Conservation (phyloP, 495 filamentous ascomycete species). For the Umbilicaria muhlenbergii region DNA sequence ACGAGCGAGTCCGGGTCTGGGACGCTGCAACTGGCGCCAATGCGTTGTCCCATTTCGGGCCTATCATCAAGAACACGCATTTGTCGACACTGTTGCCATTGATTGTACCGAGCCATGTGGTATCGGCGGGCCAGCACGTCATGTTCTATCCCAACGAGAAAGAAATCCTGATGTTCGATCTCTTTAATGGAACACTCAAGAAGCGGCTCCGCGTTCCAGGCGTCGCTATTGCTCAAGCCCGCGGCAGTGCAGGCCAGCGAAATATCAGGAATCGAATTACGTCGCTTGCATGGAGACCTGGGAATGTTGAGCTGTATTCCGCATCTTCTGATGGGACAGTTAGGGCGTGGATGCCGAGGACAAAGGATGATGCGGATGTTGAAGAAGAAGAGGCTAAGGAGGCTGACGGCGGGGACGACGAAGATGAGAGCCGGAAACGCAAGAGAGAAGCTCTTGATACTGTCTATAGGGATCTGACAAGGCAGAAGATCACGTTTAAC, state of each 20-base stretch:
- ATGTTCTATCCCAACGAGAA: constrained; percentile 64
- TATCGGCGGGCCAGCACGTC: constrained; percentile 36
- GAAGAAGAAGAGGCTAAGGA: constrained; percentile 25
- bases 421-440: constrained; percentile 29
- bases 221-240: constrained; percentile 24
- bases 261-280: constrained; percentile 45
- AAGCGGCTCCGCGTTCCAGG: constrained; percentile 52
- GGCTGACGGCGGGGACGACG: constrained; percentile 21
- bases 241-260: constrained; percentile 20
- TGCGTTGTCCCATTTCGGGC: constrained; percentile 69
- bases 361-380: constrained; percentile 35
- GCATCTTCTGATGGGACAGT: constrained; percentile 38
- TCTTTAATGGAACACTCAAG: constrained; percentile 57
- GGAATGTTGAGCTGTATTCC: constrained; percentile 34
- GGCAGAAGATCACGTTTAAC: constrained; percentile 17
- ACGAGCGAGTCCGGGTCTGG: constrained; percentile 74
- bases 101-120: constrained; percentile 36
- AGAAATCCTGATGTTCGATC: constrained; percentile 56
- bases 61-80: constrained; percentile 54
- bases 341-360: constrained; percentile 36
- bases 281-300: constrained; percentile 52
- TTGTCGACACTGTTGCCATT: constrained; percentile 47
- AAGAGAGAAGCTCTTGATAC: constrained; percentile 35
- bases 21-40: constrained; percentile 64
- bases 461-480: constrained; percentile 22